Conservation (phyloP, 352 stramenopile species). For the Thalassiosira ordinaria region DNA sequence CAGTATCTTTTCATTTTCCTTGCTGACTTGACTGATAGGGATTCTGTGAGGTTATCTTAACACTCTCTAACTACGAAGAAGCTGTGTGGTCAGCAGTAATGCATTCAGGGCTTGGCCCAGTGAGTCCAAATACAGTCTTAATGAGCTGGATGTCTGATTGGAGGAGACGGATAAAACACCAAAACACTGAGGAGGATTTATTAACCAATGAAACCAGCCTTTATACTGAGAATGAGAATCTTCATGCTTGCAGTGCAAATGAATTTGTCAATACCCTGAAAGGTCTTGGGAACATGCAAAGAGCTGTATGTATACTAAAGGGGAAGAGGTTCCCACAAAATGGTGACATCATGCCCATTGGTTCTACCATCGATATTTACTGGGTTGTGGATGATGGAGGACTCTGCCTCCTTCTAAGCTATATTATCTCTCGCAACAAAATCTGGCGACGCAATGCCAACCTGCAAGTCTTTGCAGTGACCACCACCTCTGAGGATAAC, state of each 20-base stretch:
- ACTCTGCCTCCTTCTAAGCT: constrained; percentile 63
- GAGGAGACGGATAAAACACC: constrained; percentile 20
- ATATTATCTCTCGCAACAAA: constrained; percentile 50
- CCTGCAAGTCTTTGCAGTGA: constrained; percentile 64
- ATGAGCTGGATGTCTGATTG: constrained; percentile 52
- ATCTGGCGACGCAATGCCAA: constrained; percentile 37
- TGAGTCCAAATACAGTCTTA: constrained; percentile 72
- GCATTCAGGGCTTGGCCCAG: constrained; percentile 52
- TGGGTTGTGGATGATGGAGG: constrained; percentile 84
- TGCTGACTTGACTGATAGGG: constrained; percentile 25
- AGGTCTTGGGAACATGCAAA: constrained; percentile 72
- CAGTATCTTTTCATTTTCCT: neutral
- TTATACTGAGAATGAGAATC: constrained; percentile 53
- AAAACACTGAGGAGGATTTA: neutral
- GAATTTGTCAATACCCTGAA: constrained; percentile 73
- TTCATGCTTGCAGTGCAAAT: constrained; percentile 30
- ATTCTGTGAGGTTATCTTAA: constrained; percentile 60
- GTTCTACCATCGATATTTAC: constrained; percentile 81
- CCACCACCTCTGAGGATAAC: constrained; percentile 46
- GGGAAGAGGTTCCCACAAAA: constrained; percentile 31
- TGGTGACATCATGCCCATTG: constrained; percentile 38
- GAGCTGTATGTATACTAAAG: constrained; percentile 81
- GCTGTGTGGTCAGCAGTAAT: constrained; percentile 51
- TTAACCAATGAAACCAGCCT: neutral
- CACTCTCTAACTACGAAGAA: constrained; percentile 39